Conservation (phyloP, 495 filamentous ascomycete genomes). For the Hypoxylon cercidicola region DNA sequence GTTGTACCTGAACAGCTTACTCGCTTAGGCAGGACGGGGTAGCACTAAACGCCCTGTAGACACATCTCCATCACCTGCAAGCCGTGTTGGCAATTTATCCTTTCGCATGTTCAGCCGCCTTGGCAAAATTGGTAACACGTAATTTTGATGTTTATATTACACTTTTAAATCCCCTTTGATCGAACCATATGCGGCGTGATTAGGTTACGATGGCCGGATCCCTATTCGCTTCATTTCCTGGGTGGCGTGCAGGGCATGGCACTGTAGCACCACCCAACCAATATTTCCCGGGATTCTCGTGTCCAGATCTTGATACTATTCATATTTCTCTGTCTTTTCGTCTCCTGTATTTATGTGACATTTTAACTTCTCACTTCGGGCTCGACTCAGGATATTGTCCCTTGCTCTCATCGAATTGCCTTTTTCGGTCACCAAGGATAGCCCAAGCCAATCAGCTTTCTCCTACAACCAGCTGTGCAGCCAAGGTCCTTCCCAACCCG, state of each 20-base stretch:
- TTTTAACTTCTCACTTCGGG: not conserved
- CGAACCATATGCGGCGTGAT: conserved; percentile 9
- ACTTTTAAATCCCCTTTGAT: conserved; percentile 20
- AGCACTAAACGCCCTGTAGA: conserved; percentile 19
- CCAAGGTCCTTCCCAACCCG: no score
- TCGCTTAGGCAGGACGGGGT: conserved; percentile 31
- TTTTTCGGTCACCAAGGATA: conserved; percentile 17
- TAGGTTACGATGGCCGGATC: conserved; percentile 16
- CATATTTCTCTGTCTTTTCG: no score
- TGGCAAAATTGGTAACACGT: conserved; percentile 33
- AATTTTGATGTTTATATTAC: conserved; percentile 39
- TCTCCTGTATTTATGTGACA: not conserved
- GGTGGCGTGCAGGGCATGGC: not conserved
- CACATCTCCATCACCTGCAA: conserved; percentile 2
- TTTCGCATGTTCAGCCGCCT: conserved; percentile 47
- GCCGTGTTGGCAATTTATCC: conserved; percentile 42
- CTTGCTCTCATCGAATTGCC: conserved; percentile 11
- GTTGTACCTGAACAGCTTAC: conserved; percentile 28
- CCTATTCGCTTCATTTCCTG: conserved; percentile 1
- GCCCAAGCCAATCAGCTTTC: conserved; percentile 28
- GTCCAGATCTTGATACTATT: not conserved
- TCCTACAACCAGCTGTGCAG: conserved; percentile 2
- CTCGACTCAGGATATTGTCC: no score
- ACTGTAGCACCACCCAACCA: conserved; percentile 10
- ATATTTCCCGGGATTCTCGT: conserved; percentile 1